A percentile compares a stretch with the other conserved stretches of the same genome.
phyloP scores from a whole-genome alignment of 768 basidiomycete genomes.

The Mycena pura region DNA sequence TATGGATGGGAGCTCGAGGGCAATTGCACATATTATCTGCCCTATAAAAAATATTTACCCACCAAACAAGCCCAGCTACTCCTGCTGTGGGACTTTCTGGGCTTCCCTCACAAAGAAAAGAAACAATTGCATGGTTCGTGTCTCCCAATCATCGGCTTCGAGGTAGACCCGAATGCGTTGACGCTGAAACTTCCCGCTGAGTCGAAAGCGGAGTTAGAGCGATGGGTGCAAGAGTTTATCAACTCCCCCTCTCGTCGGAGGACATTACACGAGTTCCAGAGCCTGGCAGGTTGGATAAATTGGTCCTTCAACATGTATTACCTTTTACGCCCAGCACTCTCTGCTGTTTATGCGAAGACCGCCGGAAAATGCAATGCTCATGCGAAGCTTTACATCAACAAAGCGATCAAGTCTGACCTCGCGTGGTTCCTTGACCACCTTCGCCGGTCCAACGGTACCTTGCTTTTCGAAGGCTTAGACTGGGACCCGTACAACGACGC shows the following conservation, averaged over 20 bases:
- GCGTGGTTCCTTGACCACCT: slow-evolving; percentile 26
- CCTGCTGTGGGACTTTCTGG: slow-evolving; percentile 31
- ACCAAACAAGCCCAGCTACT: slow-evolving; percentile 33
- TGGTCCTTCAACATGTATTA: slow-evolving; percentile 32
- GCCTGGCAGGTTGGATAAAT: slow-evolving; percentile 33
- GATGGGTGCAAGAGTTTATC: slow-evolving; percentile 16
- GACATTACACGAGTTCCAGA: slow-evolving; percentile 28
- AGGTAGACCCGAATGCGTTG: slow-evolving; percentile 35
- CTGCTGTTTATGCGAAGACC: slow-evolving; percentile 30
- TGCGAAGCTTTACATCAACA: slow-evolving; percentile 25
- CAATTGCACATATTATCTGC: slow-evolving; percentile 25
- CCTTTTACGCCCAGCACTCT: slow-evolving; percentile 29
- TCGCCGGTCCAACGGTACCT: not conserved
- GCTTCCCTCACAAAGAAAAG: slow-evolving; percentile 30
- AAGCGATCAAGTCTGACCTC: slow-evolving; percentile 23
- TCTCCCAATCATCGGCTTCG: slow-evolving; percentile 38
- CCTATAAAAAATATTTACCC: slow-evolving; percentile 29
- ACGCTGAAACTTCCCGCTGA: slow-evolving; percentile 19
- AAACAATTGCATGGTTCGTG: slow-evolving; percentile 30
- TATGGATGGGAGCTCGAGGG: slow-evolving; percentile 23
- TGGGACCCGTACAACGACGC: not conserved
- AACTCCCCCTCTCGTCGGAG: slow-evolving; percentile 2
- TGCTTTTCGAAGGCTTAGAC: not conserved
- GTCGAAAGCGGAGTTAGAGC: slow-evolving; percentile 13
- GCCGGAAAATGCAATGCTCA: slow-evolving; percentile 24